Conservation (phyloP, 257 asterid genomes). For the Thymus quinquecostatus region DNA sequence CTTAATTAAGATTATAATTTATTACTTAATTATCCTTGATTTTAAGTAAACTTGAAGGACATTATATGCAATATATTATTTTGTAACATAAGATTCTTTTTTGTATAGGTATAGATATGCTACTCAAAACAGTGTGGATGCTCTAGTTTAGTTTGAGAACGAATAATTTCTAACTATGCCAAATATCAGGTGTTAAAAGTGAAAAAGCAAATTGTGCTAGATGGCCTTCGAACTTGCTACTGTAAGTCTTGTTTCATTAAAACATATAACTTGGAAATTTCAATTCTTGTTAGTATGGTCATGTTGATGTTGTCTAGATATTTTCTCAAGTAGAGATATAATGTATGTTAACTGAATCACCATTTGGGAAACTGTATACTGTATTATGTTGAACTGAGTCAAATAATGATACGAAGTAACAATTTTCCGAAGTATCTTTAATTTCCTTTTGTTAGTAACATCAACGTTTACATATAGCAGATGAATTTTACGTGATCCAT, state of each 20-base stretch:
- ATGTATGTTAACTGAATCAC: constrained; percentile 2
- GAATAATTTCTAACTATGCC: constrained; percentile 30
- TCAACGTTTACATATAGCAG: too few species aligned
- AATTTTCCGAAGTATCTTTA: too few species aligned
- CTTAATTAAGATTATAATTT: too few species aligned
- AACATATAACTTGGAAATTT: constrained; percentile 8
- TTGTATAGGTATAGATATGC: neutral
- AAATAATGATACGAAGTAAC: too few species aligned
- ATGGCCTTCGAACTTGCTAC: constrained; percentile 68
- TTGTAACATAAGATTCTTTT: too few species aligned
- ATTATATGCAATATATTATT: too few species aligned
- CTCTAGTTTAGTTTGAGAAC: constrained; percentile 13
- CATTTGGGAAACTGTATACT: neutral
- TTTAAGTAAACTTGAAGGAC: too few species aligned
- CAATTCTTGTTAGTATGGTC: neutral
- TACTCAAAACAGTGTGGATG: too few species aligned
- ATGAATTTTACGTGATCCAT: too few species aligned
- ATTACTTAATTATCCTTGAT: too few species aligned
- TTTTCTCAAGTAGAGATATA: constrained; percentile 1
- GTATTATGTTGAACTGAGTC: constrained; percentile 17
- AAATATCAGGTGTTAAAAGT: constrained; percentile 66
- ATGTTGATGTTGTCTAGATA: constrained; percentile 20
- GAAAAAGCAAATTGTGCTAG: constrained; percentile 74
- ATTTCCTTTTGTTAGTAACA: too few species aligned
- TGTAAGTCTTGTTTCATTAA: constrained; percentile 52